phyloP scores from a whole-genome alignment of 768 basidiomycete species.

The Leccinum subgranulosum region DNA sequence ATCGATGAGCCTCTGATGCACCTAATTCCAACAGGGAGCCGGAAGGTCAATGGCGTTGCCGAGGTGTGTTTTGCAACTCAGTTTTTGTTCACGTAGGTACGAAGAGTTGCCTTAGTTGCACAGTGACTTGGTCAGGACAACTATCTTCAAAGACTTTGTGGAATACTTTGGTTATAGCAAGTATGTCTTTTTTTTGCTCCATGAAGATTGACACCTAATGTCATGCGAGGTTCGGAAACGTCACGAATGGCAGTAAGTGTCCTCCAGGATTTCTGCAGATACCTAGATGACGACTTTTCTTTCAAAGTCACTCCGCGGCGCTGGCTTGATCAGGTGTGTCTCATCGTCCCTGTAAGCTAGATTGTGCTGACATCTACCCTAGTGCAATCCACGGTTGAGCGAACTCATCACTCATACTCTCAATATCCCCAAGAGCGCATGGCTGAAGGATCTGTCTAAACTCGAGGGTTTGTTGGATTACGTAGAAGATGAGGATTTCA shows the following conservation, averaged over 20 bases:
- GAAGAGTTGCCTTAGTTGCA: constrained; percentile 54
- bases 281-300: background rate
- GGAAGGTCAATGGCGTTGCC: constrained; percentile 94
- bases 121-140: constrained; percentile 81
- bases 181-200: constrained; percentile 25
- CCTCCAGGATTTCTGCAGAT: background rate
- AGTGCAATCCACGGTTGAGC: constrained; percentile 88
- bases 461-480: constrained; percentile 75
- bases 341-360: background rate
- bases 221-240: constrained; percentile 65
- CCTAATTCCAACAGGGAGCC: constrained; percentile 47
- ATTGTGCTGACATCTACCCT: constrained; percentile 1
- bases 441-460: constrained; percentile 81
- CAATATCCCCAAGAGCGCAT: constrained; percentile 66
- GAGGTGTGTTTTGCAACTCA: constrained; percentile 45
- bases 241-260: constrained; percentile 85
- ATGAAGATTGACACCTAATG: constrained; percentile 13
- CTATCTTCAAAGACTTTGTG: constrained; percentile 88
- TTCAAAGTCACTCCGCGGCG: constrained; percentile 80
- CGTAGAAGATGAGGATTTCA: constrained; percentile 72
- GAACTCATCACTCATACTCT: constrained; percentile 82
- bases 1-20: background rate
- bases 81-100: background rate
- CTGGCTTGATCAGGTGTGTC: constrained; percentile 77
- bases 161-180: constrained; percentile 89